These are phyloP conservation scores for Ustulina deusta DNA, from an alignment of 2,329 filamentous ascomycete genomes.

Conservation along the genomic window DNA sequence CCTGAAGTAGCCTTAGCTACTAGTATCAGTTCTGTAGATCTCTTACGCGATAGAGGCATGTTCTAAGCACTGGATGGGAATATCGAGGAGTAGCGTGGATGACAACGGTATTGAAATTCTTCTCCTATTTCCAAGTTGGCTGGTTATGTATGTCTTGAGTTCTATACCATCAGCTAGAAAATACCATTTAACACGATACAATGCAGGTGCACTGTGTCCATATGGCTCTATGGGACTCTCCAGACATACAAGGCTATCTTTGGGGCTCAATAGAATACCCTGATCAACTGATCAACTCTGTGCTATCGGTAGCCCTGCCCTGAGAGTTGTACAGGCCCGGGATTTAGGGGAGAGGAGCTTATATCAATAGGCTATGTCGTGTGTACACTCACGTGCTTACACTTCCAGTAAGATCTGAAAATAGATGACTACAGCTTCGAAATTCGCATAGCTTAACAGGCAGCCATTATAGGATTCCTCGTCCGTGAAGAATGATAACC, in stretches of 20 bases:
- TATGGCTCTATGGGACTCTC: not conserved
- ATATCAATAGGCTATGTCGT: not conserved
- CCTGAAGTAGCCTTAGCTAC: not conserved
- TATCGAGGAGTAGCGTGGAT: not conserved
- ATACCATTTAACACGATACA: too few species aligned
- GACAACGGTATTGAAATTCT: too few species aligned
- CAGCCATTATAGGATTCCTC: not conserved
- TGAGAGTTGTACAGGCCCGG: too few species aligned
- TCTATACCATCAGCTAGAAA: not conserved
- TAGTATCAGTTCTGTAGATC: conserved; percentile 9
- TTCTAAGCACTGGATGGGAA: not conserved
- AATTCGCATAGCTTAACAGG: not conserved
- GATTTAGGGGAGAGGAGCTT: not conserved
- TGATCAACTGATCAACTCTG: not conserved
- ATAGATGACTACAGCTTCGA: not conserved
- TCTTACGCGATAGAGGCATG: too few species aligned
- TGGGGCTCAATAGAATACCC: not conserved
- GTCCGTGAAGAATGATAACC: not conserved
- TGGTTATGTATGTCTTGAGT: not conserved
- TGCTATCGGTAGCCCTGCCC: not conserved
- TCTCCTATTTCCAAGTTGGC: not conserved
- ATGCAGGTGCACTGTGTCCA: not conserved
- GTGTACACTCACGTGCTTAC: conserved; percentile 7
- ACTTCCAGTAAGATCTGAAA: not conserved
- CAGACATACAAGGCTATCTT: not conserved